Percentiles rank a stretch among this genome's conserved stretches.
Evolutionary conservation across 371 early-diverging fungal genomes (phyloP).

Genomic region (Lichtheimia hyalospora): DNA sequence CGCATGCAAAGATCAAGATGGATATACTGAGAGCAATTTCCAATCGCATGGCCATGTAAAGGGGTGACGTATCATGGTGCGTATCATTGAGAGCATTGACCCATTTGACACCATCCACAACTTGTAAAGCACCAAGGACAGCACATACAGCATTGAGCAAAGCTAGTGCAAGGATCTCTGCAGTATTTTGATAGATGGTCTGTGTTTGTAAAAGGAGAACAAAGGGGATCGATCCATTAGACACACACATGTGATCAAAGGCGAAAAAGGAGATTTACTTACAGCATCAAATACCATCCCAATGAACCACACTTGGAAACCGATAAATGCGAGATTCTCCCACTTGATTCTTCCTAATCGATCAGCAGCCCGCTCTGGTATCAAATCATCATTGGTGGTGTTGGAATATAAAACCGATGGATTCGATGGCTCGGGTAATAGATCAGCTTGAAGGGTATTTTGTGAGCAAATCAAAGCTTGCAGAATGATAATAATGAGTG

Average conservation of each 20-base stretch:
- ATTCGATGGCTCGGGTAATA: conserved; percentile 16
- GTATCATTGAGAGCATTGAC: conserved; percentile 21
- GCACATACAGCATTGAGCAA: conserved; percentile 45
- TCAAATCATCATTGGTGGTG: conserved; percentile 11
- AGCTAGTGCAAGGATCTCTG: conserved; percentile 41
- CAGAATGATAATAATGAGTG: conserved; percentile 29
- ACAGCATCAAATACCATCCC: conserved; percentile 51
- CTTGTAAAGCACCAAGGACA: conserved; percentile 42
- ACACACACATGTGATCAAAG: no score
- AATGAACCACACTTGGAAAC: conserved; percentile 42
- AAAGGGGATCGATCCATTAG: not conserved
- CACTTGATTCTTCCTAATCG: conserved; percentile 38
- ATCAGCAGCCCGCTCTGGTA: conserved; percentile 27
- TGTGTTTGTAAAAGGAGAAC: not conserved
- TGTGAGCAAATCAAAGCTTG: conserved; percentile 31
- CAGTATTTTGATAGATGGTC: conserved; percentile 48
- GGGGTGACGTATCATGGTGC: conserved; percentile 15
- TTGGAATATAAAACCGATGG: conserved; percentile 4
- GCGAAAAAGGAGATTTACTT: conserved; percentile 16
- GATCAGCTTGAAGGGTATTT: conserved; percentile 24
- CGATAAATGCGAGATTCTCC: conserved; percentile 44
- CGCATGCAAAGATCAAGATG: conserved; percentile 31
- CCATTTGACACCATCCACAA: conserved; percentile 49
- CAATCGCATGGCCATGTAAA: conserved; percentile 36
- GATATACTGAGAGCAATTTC: conserved; percentile 41